Base-by-base conservation (phyloP, 2,329 filamentous ascomycete species). In the Zymoseptoria tritici region DNA sequence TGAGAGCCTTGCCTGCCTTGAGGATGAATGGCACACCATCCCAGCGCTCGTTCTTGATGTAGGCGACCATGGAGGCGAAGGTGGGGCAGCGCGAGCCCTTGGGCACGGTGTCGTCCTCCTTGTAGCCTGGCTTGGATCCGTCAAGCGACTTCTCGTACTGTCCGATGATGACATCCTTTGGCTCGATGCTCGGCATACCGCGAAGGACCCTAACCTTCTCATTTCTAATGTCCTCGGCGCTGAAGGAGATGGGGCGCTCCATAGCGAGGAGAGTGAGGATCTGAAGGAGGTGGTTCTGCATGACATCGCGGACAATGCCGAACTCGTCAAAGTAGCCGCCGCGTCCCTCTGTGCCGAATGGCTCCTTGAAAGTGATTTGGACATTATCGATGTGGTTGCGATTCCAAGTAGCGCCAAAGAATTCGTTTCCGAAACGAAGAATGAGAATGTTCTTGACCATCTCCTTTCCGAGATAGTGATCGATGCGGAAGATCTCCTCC, bases 371-470 rank as follows among this genome's bases (percentile, higher is more conserved):
- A 54, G 94, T 91, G 74, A 99, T 97, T 81, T 97, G 94, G 55
- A 99, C 89, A 71, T 96, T 99, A 80, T 97, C 94, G 79, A 99
- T 99, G 82, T 97, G 93, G 77, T 97, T 92, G 68, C 94, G 86
- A 82, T 97, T 99, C 94, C 94, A 99, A 61, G 93, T 99, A 51
- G 94, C 93, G 67, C 92, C 92, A 70, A 99, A 90, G 83, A 99
- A 99, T 68, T 96, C 92, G 81, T 99, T 99, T 70, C 94, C 95
- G 74, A 99, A 99, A 74, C 95, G 86, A 67, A 99, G 85, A 69
- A 99, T 97, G 67, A 99, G 83, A 68, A 99, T 95, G 80, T 99
- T 99, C 86, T 99, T 99, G 72, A 99, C 94, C 94, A 99, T 99
- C 80, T 99, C 94, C 83, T 99, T 99, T 71, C 95, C 95, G 54